Base-by-base conservation (phyloP, 176 grass and related monocot genomes). In the Zoysia japonica region DNA sequence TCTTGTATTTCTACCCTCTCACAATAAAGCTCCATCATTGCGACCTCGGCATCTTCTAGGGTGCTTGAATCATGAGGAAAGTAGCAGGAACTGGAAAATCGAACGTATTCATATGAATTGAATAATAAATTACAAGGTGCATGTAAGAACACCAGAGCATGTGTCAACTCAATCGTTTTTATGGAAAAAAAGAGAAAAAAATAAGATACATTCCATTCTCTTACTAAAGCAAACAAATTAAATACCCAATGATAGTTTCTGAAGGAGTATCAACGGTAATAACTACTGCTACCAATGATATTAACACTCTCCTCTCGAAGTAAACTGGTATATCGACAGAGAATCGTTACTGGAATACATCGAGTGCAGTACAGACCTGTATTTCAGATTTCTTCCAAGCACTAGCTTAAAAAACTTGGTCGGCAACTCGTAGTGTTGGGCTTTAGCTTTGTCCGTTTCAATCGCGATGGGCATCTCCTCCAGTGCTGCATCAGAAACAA, bases 361-460 rank as follows among this genome's bases (percentile, higher is more conserved):
- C 3, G 46, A 65, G 16, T 45, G 5, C 36, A 53, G 37, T 56
- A 55, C 38, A 2, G 74, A 97, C 90, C 92, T 98, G 90, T 94
- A 98, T 71, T 94, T 98, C 49, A 98, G 85, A 66, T 94, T 92
- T 45, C 80, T 75, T 38, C 95, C 92, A 8, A 98, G 90, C 5
- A 98, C 92, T 4, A 98, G 77, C 70, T 92, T 90, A 81, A 98
- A 98, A 83, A 98, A 98, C 52, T 85, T 83, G 41, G 92, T 98
- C 28, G 95, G 92, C 69, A 98, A 38, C 87, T 94, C 92, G 47
- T 98, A 98, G 54, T 98, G 95, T 4, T 98, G 95, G 40, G 81
- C 50, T 79, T 98, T 98, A 7, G 92, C 90, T 72, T 75, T 94
- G 66, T 98, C 95, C 10, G 90, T 90, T 59, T 94, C 92, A 1